Evolutionary conservation across 208 protist genomes (phyloP), one percentile per base, ranked within the genome.

Genomic region (Trypanosoma cruzi): DNA sequence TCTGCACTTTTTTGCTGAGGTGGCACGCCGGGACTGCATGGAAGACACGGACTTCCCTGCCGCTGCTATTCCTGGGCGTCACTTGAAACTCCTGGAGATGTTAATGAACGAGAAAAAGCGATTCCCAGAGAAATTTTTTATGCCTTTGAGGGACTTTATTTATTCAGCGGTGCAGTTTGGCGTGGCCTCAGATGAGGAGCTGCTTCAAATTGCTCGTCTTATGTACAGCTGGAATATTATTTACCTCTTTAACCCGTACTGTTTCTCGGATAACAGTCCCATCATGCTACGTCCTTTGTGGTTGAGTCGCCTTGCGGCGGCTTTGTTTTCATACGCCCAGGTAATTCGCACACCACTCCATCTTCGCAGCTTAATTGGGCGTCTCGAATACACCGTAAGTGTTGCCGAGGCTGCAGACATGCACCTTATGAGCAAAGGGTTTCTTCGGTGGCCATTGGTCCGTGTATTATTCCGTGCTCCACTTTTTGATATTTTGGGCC

Each of bases 211-310:
- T 34, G 81, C 89, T 37, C 77, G 80, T 22, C 84, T 96, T 54
- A 84, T 96, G 80, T 87, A 96, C 70, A 85, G 75, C 64, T 95
- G 88, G 87, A 84, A 96, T 59, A 73, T 91, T n/a, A 80, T 96
- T 42, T 96, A 93, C 73, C 58, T 94, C 31, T 81, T 94, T 70
- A 84, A 93, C 60, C 75, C 63, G 28, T 56, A 84, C 61, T 79
- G 79, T 36, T 71, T 96, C 26, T 78, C 84, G 59, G 84, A 85
- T 37, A 93, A 95, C 70, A 36, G 66, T 1, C 87, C 86, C 59
- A 63, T 95, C 28, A 80, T 97, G 56, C 78, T 95, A 24, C 88
- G 89, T 55, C 80, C 92, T 29, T 69, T 73, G 40, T 97, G 89
- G 88, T 81, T 97, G 32, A 81, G 81, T 49, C 88, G 86, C 69